Evolutionary conservation across 2,329 filamentous ascomycete genomes (phyloP), one percentile per base, ranked within the genome.

Genomic region (Fusarium scirpi): DNA sequence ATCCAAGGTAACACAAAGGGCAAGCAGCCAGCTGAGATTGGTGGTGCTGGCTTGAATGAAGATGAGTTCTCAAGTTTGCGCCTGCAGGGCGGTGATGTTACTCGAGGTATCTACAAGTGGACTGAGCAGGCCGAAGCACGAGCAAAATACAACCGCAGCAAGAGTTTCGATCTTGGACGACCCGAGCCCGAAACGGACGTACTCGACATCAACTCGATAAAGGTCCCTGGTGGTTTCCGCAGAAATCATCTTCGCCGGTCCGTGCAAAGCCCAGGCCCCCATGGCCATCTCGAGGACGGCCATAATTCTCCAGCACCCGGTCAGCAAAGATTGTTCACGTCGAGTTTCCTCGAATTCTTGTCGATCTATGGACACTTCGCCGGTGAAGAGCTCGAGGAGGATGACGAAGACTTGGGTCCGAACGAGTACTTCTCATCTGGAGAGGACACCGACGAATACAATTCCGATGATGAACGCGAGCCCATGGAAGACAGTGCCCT

Each of bases 301-400:
- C 71, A 71, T 67, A 75, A 69, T 77, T 80, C 80, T 78, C 74
- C 81, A 15, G 66, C 63, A 16, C 69, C 67, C 1, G 70, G 75
- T 18, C 76, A 76, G 77, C 77, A 76, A 74, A 89, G 89, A 67
- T 85, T 97, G 32, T 90, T 97, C 62, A 98, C 96, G 1, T 94
- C 88, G 71, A 99, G 92, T 80, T 99, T 99, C 78, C 88, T 99
- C 64, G 97, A 99, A 79, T 99, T 99, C 76, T 80, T 99, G 53
- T 94, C 93, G 10, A 87, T 99, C 30, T 99, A 98, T 75, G 96
- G 96, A 6, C 96, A 99, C 82, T 99, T 99, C 78, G 96, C 96
- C 3, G 96, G 96, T 81, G 96, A 99, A 80, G 92, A 97, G 78
- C 87, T 99, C 15, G 94, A 98, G 79, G 96, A 99, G 80, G 96